Evolutionary conservation across 129 eudicot species (phyloP).

Genomic region (Dittrichia graveolens): DNA sequence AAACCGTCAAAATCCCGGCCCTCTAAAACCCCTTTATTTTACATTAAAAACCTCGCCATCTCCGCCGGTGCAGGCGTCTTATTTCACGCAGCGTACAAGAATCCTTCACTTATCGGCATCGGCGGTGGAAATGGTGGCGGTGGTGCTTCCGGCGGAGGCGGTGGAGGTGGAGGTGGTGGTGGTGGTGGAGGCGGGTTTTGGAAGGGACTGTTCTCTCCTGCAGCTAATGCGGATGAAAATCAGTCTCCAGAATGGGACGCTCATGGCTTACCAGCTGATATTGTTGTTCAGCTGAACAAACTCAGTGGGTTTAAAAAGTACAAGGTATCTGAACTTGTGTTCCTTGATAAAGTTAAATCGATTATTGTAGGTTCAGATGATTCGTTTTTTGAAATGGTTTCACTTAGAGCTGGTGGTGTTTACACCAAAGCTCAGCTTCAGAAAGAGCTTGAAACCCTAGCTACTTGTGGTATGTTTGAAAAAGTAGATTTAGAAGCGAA

Average conservation of each 20-base stretch:
- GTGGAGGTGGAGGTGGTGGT: constrained; percentile 59
- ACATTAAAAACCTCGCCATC: constrained; percentile 31
- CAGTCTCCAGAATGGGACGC: constrained; percentile 63
- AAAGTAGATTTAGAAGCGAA: constrained; percentile 72
- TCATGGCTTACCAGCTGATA: constrained; percentile 77
- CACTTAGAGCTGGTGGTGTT: constrained; percentile 65
- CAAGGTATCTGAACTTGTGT: constrained; percentile 65
- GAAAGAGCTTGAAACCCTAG: constrained; percentile 81
- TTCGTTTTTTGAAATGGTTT: constrained; percentile 75
- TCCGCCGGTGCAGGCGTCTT: constrained; percentile 42
- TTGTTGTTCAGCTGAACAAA: constrained; percentile 54
- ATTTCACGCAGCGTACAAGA: constrained; percentile 35
- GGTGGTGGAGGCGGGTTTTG: constrained; percentile 61
- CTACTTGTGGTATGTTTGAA: constrained; percentile 87
- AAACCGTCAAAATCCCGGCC: constrained; percentile 24
- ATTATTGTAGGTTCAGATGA: constrained; percentile 59
- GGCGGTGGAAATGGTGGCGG: constrained; percentile 43
- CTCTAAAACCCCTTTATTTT: constrained; percentile 18
- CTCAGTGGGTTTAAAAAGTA: constrained; percentile 73
- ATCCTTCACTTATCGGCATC: constrained; percentile 5
- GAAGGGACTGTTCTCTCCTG: constrained; percentile 44
- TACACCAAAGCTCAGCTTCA: constrained; percentile 80
- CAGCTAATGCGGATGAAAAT: constrained; percentile 66
- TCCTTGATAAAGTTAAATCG: constrained; percentile 44
- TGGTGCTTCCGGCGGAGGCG: constrained; percentile 42